A percentile compares a stretch with the other conserved stretches of the same genome.
Conservation (phyloP, 1,139 yeast genomes). For the Lodderomyces metapsilosis region DNA sequence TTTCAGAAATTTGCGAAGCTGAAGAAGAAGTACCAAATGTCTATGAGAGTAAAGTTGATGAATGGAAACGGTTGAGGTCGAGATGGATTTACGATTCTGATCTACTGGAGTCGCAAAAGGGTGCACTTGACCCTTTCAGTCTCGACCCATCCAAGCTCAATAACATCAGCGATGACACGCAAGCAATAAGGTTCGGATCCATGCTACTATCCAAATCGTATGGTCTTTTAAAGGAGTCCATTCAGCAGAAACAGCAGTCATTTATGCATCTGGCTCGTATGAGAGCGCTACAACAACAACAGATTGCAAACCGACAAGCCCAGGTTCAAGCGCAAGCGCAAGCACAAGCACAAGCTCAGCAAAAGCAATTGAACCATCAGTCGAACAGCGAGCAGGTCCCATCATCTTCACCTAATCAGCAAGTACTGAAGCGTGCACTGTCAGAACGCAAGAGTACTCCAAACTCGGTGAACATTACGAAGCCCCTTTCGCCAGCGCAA, state of each 20-base stretch:
- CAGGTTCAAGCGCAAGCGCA: conserved; percentile 33
- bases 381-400: neutral
- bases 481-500: conserved; percentile 7
- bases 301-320: conserved; percentile 26
- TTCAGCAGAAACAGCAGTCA: conserved; percentile 45
- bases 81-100: conserved; percentile 80
- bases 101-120: conserved; percentile 45
- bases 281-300: conserved; percentile 41
- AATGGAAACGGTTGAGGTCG: conserved; percentile 56
- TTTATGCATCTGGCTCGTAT: conserved; percentile 46
- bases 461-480: conserved; percentile 1
- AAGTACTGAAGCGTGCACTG: neutral
- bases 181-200: conserved; percentile 85
- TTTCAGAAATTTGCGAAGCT: conserved; percentile 21
- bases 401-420: conserved; percentile 6
- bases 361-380: conserved; percentile 6
- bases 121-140: conserved; percentile 53
- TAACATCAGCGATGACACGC: conserved; percentile 83
- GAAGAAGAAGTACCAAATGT: conserved; percentile 22
- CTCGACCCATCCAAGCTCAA: conserved; percentile 70
- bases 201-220: conserved; percentile 87
- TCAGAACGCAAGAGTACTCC: neutral
- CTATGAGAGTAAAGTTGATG: conserved; percentile 58
- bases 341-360: conserved; percentile 15
- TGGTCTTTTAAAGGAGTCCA: conserved; percentile 59